These are phyloP conservation scores for Nematodospora anomalae DNA, from an alignment of 1,139 yeast genomes.

Conservation along the genomic window DNA sequence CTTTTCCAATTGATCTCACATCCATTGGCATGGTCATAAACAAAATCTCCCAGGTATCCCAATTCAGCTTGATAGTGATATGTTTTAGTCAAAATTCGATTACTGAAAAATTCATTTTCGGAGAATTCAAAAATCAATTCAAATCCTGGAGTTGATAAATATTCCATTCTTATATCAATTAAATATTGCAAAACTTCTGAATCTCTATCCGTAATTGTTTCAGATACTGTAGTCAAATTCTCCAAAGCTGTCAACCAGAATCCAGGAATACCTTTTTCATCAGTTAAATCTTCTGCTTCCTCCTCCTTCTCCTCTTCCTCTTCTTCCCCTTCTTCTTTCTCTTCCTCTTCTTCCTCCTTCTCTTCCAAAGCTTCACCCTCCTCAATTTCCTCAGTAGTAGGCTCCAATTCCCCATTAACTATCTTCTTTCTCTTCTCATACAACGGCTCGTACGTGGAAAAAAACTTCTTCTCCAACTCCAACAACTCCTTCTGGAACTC, in stretches of 20 bases:
- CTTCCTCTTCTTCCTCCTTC: conserved; percentile 47
- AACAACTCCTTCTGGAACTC: conserved; percentile 89
- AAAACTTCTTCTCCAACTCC: conserved; percentile 80
- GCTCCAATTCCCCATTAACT: conserved; percentile 72
- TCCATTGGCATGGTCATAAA: conserved; percentile 96
- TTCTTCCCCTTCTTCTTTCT: conserved; percentile 35
- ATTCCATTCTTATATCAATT: conserved; percentile 74
- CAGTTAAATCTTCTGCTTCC: conserved; percentile 40
- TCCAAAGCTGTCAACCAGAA: conserved; percentile 97
- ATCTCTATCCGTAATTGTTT: conserved; percentile 88
- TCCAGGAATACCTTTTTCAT: conserved; percentile 76
- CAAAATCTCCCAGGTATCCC: conserved; percentile 94
- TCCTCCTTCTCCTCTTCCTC: conserved; percentile 48
- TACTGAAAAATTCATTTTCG: conserved; percentile 76
- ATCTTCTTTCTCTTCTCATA: conserved; percentile 73
- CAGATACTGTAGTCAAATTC: conserved; percentile 78
- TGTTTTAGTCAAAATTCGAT: conserved; percentile 72
- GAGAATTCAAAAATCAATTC: conserved; percentile 78
- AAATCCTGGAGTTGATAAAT: conserved; percentile 88
- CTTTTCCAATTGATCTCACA: conserved; percentile 81
- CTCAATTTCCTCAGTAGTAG: conserved; percentile 73
- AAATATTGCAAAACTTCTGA: conserved; percentile 75
- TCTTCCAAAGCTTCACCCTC: conserved; percentile 69
- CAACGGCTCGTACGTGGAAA: conserved; percentile 72
- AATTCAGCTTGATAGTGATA: conserved; percentile 93